phyloP scores from a whole-genome alignment of 371 early-diverging fungal genomes.

The Circinella umbellata region DNA sequence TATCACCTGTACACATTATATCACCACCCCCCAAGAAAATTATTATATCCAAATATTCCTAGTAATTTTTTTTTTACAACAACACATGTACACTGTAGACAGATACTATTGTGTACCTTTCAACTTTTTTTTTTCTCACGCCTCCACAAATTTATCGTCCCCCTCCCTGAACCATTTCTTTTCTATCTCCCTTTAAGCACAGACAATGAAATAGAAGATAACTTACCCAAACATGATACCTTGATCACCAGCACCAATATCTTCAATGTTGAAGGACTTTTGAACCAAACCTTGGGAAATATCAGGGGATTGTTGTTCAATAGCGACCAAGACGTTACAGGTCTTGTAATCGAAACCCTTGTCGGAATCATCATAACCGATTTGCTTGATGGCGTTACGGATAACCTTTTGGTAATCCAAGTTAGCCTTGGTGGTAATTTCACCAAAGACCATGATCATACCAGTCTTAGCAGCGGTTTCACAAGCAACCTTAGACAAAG shows the following conservation, averaged over 20 bases:
- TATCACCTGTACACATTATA: too few relatives aligned
- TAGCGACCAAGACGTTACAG: constrained; percentile 98
- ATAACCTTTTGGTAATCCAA: constrained; percentile 99
- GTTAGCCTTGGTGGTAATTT: constrained; percentile 97
- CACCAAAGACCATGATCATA: constrained; percentile 99
- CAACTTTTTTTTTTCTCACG: too few relatives aligned
- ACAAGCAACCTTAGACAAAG: constrained; percentile 98
- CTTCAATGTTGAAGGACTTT: constrained; percentile 88
- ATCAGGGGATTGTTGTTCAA: constrained; percentile 99
- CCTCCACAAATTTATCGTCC: too few relatives aligned
- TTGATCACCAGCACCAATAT: constrained; percentile 99
- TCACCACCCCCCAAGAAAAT: too few relatives aligned
- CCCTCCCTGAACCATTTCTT: too few relatives aligned
- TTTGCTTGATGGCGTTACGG: constrained; percentile 96
- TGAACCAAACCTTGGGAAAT: constrained; percentile 96
- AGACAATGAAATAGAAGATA: not conserved
- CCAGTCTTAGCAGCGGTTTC: constrained; percentile 99
- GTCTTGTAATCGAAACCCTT: constrained; percentile 99
- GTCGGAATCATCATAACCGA: constrained; percentile 96
- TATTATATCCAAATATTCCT: too few relatives aligned
- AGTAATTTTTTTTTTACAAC: too few relatives aligned
- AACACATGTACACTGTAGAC: too few relatives aligned
- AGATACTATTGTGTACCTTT: too few relatives aligned
- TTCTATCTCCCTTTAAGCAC: not conserved
- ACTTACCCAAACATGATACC: constrained; percentile 92